These are phyloP conservation scores for Globisporangium emineosum DNA, from an alignment of 352 stramenopile species.

Conservation along the genomic window DNA sequence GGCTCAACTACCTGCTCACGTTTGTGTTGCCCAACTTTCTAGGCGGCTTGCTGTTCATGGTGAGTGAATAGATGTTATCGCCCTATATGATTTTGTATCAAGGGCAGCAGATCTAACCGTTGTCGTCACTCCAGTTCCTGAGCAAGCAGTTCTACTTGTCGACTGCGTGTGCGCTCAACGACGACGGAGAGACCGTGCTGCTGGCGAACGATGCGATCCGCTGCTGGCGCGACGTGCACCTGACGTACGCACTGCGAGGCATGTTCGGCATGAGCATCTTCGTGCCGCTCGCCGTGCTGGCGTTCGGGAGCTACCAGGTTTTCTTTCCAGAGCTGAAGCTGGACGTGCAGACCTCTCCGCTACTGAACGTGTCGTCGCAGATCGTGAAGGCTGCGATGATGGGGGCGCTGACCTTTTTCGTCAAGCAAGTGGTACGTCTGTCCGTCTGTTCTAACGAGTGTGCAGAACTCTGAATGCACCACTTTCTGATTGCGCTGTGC, in stretches of 20 bases:
- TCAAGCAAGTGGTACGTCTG: constrained; percentile 31
- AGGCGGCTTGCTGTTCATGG: constrained; percentile 31
- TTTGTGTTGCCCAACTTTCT: constrained; percentile 33
- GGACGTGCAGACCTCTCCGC: constrained; percentile 33
- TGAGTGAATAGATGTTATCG: too few species aligned
- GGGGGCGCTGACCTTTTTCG: constrained; percentile 33
- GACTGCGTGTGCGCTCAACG: constrained; percentile 20
- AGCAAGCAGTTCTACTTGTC: constrained; percentile 36
- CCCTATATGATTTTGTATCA: too few species aligned
- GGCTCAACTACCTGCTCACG: constrained; percentile 36
- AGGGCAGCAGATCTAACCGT: too few species aligned
- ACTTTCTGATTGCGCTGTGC: not conserved
- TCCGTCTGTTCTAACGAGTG: not conserved
- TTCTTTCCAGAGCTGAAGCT: constrained; percentile 41
- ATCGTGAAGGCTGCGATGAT: constrained; percentile 39
- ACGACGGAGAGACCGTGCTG: constrained; percentile 18
- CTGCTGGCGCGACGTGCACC: constrained; percentile 27
- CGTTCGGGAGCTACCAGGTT: constrained; percentile 36
- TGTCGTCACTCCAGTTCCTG: too few species aligned
- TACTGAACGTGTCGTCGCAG: constrained; percentile 34
- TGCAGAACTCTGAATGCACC: not conserved
- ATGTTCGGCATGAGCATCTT: constrained; percentile 43
- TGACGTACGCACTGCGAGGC: constrained; percentile 24
- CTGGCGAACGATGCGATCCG: constrained; percentile 26
- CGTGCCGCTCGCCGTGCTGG: constrained; percentile 31